Percentiles rank a stretch among this genome's conserved stretches.
phyloP scores from a whole-genome alignment of 768 basidiomycete species.

The Lactarius indigo region DNA sequence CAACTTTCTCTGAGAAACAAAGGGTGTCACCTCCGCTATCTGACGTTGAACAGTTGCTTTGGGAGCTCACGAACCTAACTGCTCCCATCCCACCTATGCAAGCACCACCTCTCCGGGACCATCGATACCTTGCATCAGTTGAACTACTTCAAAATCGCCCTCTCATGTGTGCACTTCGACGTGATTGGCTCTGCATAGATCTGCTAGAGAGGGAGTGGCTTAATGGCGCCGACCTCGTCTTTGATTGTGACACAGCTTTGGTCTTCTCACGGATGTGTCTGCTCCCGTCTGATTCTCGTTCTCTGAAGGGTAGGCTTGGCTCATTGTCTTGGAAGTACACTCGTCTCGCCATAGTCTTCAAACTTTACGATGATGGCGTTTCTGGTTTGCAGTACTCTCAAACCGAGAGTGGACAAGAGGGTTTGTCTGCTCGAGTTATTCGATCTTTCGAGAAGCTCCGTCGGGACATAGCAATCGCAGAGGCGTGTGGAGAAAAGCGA shows the following conservation, averaged over 20 bases:
- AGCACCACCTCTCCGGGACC: slow-evolving; percentile 35
- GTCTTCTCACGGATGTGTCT: slow-evolving; percentile 44
- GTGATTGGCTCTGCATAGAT: slow-evolving; percentile 44
- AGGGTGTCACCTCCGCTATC: background rate
- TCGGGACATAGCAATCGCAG: slow-evolving; percentile 57
- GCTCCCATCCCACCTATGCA: slow-evolving; percentile 4
- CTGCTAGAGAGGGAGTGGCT: slow-evolving; percentile 64
- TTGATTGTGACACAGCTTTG: slow-evolving; percentile 60
- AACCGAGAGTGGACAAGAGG: background rate
- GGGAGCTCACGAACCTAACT: slow-evolving; percentile 8
- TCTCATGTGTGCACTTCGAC: slow-evolving; percentile 50
- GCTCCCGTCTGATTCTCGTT: slow-evolving; percentile 49
- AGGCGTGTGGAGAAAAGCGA: slow-evolving; percentile 53
- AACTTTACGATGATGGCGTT: slow-evolving; percentile 17
- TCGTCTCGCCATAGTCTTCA: slow-evolving; percentile 57
- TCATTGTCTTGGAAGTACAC: slow-evolving; percentile 61
- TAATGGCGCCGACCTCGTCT: slow-evolving; percentile 58
- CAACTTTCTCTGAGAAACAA: background rate
- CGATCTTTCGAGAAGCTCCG: slow-evolving; percentile 68
- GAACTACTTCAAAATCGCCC: slow-evolving; percentile 64
- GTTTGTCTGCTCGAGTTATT: slow-evolving; percentile 35
- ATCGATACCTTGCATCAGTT: slow-evolving; percentile 69
- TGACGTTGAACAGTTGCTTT: slow-evolving; percentile 3
- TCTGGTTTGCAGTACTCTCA: slow-evolving; percentile 51
- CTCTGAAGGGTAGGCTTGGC: slow-evolving; percentile 43